phyloP scores from a whole-genome alignment of 75 land plant species.

The Selaginella moellendorffii region DNA sequence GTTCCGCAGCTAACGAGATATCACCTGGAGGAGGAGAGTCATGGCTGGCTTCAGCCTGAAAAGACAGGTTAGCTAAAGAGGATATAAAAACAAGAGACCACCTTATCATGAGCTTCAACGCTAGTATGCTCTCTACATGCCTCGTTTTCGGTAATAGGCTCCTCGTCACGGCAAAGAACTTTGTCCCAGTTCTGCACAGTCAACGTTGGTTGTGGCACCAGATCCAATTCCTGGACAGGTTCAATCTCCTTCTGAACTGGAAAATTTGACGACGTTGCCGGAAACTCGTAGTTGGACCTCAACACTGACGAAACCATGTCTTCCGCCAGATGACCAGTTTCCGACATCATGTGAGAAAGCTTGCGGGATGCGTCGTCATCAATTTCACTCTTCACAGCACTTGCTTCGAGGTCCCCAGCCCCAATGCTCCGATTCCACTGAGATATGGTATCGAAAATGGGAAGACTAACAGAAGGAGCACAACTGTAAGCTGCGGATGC shows the following conservation, averaged over 20 bases:
- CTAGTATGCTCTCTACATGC: neutral
- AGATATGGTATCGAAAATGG: too few species aligned
- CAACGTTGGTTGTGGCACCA: neutral
- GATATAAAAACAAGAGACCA: neutral
- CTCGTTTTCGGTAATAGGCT: neutral
- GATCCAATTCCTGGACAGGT: neutral
- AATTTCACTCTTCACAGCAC: too few species aligned
- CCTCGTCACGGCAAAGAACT: neutral
- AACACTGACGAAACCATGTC: neutral
- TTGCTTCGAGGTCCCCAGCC: too few species aligned
- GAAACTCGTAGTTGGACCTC: neutral
- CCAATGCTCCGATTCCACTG: too few species aligned
- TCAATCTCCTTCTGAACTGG: neutral
- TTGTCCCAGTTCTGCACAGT: neutral
- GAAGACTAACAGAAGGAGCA: too few species aligned
- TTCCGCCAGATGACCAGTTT: neutral
- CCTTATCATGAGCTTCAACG: neutral
- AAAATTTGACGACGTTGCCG: too few species aligned
- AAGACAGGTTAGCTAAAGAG: neutral
- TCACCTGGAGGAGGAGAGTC: neutral
- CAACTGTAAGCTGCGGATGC: too few species aligned
- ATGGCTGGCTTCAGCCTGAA: neutral
- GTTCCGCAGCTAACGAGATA: constrained; percentile 33
- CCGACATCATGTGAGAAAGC: neutral
- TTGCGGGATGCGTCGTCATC: too few species aligned